Percentiles rank a stretch among this genome's conserved stretches.
phyloP scores from a whole-genome alignment of 2,329 filamentous ascomycete genomes.

The Daldinia sp. region DNA sequence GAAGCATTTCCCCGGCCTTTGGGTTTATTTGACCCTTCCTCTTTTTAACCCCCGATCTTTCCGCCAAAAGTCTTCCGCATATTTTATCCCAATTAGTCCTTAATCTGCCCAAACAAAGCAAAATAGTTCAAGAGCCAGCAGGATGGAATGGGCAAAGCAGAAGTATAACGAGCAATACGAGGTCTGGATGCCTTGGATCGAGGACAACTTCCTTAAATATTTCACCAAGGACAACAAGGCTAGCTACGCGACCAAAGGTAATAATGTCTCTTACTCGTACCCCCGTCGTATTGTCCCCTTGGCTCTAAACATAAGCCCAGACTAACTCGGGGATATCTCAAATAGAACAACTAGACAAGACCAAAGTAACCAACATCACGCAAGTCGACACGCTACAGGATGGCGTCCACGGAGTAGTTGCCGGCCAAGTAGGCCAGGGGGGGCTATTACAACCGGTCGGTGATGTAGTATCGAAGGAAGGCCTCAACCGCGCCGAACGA shows the following conservation, averaged over 20 bases:
- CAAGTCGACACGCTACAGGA: slow-evolving; percentile 76
- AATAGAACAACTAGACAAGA: slow-evolving; percentile 71
- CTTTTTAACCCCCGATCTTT: background rate
- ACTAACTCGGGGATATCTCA: background rate
- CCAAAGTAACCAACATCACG: slow-evolving; percentile 72
- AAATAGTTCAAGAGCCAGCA: background rate
- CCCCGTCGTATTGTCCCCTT: no score
- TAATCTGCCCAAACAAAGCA: background rate
- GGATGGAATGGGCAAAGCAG: slow-evolving; percentile 65
- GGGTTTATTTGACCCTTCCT: background rate
- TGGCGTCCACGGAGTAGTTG: slow-evolving; percentile 68
- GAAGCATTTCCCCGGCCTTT: background rate
- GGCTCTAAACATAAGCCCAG: no score
- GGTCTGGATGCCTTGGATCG: slow-evolving; percentile 78
- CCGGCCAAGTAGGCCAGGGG: slow-evolving; percentile 72
- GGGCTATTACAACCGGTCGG: slow-evolving; percentile 71
- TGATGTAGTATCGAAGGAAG: slow-evolving; percentile 69
- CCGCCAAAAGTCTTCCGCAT: no score
- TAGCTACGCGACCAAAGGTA: slow-evolving; percentile 74
- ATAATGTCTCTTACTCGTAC: slow-evolving; percentile 30
- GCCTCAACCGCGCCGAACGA: slow-evolving; percentile 70
- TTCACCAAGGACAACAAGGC: slow-evolving; percentile 82
- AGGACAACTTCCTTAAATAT: slow-evolving; percentile 75
- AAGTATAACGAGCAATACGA: slow-evolving; percentile 78
- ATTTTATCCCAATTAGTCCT: no score